phyloP scores from a whole-genome alignment of 345 rosid species.

The Citrus reticulata region DNA sequence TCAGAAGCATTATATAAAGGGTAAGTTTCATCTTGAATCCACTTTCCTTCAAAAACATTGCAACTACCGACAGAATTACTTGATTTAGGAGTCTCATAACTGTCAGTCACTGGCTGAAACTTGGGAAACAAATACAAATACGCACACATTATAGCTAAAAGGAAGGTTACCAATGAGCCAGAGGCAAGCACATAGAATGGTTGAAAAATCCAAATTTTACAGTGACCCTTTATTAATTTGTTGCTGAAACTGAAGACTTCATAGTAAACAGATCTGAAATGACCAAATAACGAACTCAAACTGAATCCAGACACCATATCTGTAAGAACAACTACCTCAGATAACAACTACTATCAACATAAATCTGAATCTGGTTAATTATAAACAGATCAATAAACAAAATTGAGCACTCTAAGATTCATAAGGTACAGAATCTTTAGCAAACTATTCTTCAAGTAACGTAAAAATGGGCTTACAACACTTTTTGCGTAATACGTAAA shows the following conservation, averaged over 20 bases:
- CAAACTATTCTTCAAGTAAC: constrained; percentile 7
- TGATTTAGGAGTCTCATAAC: constrained; percentile 23
- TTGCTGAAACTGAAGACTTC: constrained; percentile 29
- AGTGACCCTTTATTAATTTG: constrained; percentile 26
- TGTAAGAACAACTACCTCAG: not conserved
- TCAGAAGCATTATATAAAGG: constrained; percentile 63
- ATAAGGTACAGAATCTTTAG: not conserved
- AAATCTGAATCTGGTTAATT: not conserved
- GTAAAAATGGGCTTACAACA: not conserved
- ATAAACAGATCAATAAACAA: constrained; percentile 5
- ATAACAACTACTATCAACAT: not conserved
- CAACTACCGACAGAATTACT: constrained; percentile 27
- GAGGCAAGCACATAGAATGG: constrained; percentile 35
- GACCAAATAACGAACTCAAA: constrained; percentile 18
- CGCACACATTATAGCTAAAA: constrained; percentile 38
- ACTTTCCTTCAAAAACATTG: constrained; percentile 51
- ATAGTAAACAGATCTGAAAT: constrained; percentile 21
- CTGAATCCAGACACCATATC: constrained; percentile 22
- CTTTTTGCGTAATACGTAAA: not conserved
- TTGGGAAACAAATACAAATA: constrained; percentile 40
- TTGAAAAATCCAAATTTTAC: constrained; percentile 33
- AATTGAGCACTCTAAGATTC: not conserved
- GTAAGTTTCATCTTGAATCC: constrained; percentile 56
- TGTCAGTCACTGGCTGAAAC: constrained; percentile 27
- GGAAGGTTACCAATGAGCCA: constrained; percentile 38